Percentiles rank a stretch among this genome's conserved stretches.
Evolutionary conservation across 2,329 filamentous ascomycete species (phyloP).

Genomic region (Dactylonectria macrodidyma): DNA sequence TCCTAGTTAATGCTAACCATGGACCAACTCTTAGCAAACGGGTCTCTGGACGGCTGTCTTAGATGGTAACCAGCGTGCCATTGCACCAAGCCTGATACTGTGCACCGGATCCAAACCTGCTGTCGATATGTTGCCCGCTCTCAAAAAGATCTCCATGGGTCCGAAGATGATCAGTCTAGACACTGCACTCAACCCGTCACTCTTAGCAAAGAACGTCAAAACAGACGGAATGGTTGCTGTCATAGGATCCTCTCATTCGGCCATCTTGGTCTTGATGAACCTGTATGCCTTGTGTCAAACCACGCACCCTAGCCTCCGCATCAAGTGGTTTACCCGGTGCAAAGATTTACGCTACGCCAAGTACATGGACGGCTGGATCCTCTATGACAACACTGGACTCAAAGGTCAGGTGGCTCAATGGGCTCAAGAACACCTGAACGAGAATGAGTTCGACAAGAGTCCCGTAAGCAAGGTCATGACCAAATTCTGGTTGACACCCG

Average conservation of each 20-base stretch:
- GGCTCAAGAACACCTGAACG: conserved; percentile 71
- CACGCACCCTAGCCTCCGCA: conserved; percentile 66
- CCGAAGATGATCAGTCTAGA: conserved; percentile 63
- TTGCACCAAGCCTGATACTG: not conserved
- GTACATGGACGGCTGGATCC: conserved; percentile 74
- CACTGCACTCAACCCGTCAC: conserved; percentile 67
- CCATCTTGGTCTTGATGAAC: conserved; percentile 74
- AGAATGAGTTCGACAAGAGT: conserved; percentile 60
- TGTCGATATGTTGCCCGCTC: not conserved
- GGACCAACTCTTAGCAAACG: not conserved
- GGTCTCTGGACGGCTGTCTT: not conserved
- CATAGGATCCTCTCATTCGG: conserved; percentile 74
- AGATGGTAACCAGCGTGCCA: not conserved
- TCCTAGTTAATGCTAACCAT: not conserved
- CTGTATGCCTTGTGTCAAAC: conserved; percentile 67
- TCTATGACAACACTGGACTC: conserved; percentile 76
- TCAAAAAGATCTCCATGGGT: not conserved
- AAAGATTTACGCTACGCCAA: conserved; percentile 70
- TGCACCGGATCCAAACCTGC: not conserved
- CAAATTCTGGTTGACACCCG: conserved; percentile 61
- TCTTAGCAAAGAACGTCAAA: conserved; percentile 54
- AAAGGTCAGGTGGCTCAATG: conserved; percentile 74
- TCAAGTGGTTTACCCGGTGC: conserved; percentile 75
- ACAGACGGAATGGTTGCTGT: conserved; percentile 65
- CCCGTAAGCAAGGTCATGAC: conserved; percentile 62